phyloP scores from a whole-genome alignment of 106 monocot species.

The Triglochin maritima region DNA sequence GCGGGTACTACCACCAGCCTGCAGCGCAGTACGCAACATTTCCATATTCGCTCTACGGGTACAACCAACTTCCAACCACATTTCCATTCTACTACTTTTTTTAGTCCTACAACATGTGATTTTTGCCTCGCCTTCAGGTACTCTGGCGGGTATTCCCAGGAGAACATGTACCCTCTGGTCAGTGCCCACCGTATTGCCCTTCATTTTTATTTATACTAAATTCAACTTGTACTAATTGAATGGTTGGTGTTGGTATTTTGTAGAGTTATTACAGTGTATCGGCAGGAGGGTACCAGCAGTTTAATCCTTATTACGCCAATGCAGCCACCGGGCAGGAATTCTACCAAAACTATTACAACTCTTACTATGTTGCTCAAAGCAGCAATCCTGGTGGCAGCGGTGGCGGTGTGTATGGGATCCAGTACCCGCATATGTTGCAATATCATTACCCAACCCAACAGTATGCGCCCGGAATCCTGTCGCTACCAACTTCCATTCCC shows the following conservation, averaged over 20 bases:
- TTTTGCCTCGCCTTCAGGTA: slow-evolving; percentile 18
- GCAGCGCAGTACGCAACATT: slow-evolving; percentile 24
- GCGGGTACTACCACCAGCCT: slow-evolving; percentile 34
- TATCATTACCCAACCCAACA: slow-evolving; percentile 44
- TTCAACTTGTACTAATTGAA: background rate
- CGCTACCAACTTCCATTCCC: slow-evolving; percentile 19
- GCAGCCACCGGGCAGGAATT: slow-evolving; percentile 13
- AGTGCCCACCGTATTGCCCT: background rate
- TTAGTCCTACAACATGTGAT: too few species aligned
- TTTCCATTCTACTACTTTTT: background rate
- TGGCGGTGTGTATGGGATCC: slow-evolving; percentile 20
- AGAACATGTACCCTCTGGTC: slow-evolving; percentile 47
- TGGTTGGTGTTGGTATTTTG: background rate
- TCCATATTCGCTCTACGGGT: slow-evolving; percentile 47
- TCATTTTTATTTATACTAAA: background rate
- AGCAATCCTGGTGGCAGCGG: background rate
- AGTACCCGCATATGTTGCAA: slow-evolving; percentile 43
- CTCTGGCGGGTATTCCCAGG: slow-evolving; percentile 47
- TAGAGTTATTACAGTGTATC: slow-evolving; percentile 36
- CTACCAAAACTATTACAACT: slow-evolving; percentile 23
- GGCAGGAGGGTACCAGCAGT: slow-evolving; percentile 29
- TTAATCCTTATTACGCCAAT: slow-evolving; percentile 32
- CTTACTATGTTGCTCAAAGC: slow-evolving; percentile 34
- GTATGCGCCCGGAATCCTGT: slow-evolving; percentile 20
- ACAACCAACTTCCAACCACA: background rate